Base-by-base conservation (phyloP, 169 alveolate genomes). In the Plasmodium fragile region DNA sequence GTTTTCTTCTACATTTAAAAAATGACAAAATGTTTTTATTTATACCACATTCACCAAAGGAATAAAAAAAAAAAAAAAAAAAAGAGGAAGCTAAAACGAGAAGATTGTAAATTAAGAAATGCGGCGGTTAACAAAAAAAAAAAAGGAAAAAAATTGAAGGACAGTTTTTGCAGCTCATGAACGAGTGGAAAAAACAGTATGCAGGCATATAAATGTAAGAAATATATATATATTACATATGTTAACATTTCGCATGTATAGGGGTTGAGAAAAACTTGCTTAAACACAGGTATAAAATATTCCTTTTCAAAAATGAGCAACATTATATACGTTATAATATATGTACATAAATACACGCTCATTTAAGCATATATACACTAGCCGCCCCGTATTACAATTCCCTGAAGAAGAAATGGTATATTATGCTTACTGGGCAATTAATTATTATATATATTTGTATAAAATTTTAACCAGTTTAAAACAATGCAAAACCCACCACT, bases 11-110 rank as follows among this genome's bases (percentile, higher is more conserved):
- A 65, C 59, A 49, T 49, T 65, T 65, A 18, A 65, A 65, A 65
- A 65, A 65, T n/a, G 75, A 4, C 75, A 65, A 65, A 65, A 65
- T 8, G 75, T 22, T 65, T 22, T 65, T 6, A 65, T 65, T 65
- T 28, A 65, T 65, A 25, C 36, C 32, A 65, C 36, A 65, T 65
- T 65, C 16, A 25, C 28, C 22, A 73, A 73, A 73, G 28, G n/a
- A 22, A 73, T n/a, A 39, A 73, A 73, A 73, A 73, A 73, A 73
- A 72, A 72, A 16, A 72, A 36, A 72, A 72, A 73, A 73, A 73
- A 73, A 73, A 32, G 53, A 73, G 43, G 43, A 73, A 73, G 30
- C 45, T 32, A 73, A 73, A 73, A 32, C 32, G 82, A n/a, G 43
- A 73, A 73, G 22, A 73, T 6, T 32, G 43, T 32, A 73, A 73